These are phyloP conservation scores for Teunomyces lycoperdinae DNA, from an alignment of 805 yeast genomes.

Conservation along the genomic window DNA sequence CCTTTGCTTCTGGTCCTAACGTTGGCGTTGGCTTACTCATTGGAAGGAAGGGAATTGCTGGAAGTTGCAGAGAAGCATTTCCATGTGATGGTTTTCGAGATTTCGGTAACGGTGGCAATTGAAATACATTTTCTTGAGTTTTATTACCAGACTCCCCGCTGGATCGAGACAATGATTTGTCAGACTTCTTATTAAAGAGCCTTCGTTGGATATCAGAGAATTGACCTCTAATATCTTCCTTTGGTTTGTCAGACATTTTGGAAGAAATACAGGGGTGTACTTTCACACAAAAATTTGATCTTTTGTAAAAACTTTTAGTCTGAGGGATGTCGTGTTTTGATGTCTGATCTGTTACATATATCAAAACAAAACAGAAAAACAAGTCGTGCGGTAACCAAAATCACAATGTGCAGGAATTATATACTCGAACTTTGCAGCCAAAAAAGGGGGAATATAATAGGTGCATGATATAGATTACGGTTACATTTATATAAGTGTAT, in stretches of 20 bases:
- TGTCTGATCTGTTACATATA: slow-evolving; percentile 2
- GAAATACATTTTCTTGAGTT: slow-evolving; percentile 15
- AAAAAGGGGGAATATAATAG: too few species aligned
- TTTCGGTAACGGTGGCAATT: slow-evolving; percentile 11
- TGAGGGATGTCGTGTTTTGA: not conserved
- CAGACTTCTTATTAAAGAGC: slow-evolving; percentile 23
- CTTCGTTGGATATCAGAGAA: slow-evolving; percentile 42
- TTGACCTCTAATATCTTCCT: slow-evolving; percentile 27
- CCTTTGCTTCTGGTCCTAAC: slow-evolving; percentile 43
- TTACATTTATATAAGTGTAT: not conserved
- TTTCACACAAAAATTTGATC: not conserved
- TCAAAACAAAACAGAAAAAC: slow-evolving; percentile 1
- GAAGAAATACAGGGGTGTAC: not conserved
- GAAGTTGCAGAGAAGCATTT: not conserved
- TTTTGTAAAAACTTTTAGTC: not conserved
- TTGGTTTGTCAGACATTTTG: slow-evolving; percentile 1
- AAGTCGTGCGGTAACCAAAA: not conserved
- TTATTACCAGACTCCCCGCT: slow-evolving; percentile 4
- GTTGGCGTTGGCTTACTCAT: slow-evolving; percentile 25
- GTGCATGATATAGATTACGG: too few species aligned
- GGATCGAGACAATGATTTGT: slow-evolving; percentile 7
- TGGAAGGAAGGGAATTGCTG: not conserved
- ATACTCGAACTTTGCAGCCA: too few species aligned
- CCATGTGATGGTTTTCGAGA: not conserved
- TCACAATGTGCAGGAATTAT: not conserved